A percentile compares a stretch with the other conserved stretches of the same genome.
phyloP scores from a whole-genome alignment of 2,329 filamentous ascomycete genomes.

The Pestalotiopsis sp. region DNA sequence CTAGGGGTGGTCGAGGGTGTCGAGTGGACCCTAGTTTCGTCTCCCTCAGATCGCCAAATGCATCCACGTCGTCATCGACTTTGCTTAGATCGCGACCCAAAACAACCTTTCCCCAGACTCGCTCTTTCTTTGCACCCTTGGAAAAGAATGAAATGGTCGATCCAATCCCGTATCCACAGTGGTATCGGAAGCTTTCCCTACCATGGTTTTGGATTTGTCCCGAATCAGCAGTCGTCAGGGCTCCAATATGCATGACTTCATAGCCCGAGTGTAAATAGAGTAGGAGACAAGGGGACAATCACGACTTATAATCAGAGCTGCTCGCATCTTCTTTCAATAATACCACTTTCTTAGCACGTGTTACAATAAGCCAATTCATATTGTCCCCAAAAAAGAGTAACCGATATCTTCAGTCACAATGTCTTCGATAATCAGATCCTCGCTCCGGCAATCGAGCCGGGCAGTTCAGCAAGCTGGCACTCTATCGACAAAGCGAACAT shows the following conservation, averaged over 20 bases:
- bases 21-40: background rate
- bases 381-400: background rate
- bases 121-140: background rate
- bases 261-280: background rate
- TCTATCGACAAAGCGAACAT: background rate
- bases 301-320: background rate
- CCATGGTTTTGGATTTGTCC: background rate
- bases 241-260: constrained; percentile 9
- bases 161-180: background rate
- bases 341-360: no score
- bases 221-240: background rate
- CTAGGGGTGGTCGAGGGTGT: background rate
- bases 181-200: background rate
- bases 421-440: constrained; percentile 4
- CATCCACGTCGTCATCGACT: constrained; percentile 17
- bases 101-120: background rate
- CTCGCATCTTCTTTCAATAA: background rate
- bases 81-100: constrained; percentile 7
- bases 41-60: constrained; percentile 6
- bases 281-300: background rate
- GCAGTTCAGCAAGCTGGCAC: background rate
- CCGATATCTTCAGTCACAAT: background rate
- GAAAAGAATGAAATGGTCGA: background rate
- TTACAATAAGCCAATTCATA: background rate
- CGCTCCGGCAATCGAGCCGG: background rate